Conservation (phyloP, 1,139 yeast genomes). For the Blastobotrys capitulatus region DNA sequence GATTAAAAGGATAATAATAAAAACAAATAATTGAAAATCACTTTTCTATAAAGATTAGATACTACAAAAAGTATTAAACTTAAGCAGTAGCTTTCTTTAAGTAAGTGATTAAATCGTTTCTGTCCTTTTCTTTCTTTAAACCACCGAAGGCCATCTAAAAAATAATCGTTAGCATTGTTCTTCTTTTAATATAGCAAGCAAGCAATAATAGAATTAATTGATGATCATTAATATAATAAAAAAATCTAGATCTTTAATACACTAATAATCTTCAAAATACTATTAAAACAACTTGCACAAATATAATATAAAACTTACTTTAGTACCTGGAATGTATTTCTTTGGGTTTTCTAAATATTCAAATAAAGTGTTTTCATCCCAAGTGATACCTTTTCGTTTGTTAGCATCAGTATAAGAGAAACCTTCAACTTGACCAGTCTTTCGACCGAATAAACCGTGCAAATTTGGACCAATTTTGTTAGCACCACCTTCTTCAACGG, state of each 20-base stretch:
- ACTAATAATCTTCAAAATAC: neutral
- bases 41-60: neutral
- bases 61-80: neutral
- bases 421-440: slow-evolving; percentile 88
- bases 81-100: slow-evolving; percentile 58
- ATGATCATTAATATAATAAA: too few species aligned
- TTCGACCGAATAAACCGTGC: slow-evolving; percentile 90
- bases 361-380: slow-evolving; percentile 85
- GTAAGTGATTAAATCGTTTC: slow-evolving; percentile 94
- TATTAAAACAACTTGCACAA: too few species aligned
- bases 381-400: slow-evolving; percentile 88
- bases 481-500: slow-evolving; percentile 89
- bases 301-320: neutral
- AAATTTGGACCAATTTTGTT: slow-evolving; percentile 99
- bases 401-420: slow-evolving; percentile 97
- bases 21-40: neutral
- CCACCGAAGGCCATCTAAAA: slow-evolving; percentile 99
- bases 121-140: slow-evolving; percentile 97
- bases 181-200: too few species aligned
- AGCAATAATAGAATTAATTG: too few species aligned
- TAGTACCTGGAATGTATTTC: slow-evolving; percentile 98
- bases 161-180: neutral
- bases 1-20: too few species aligned
- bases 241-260: too few species aligned
- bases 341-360: slow-evolving; percentile 99